phyloP scores from a whole-genome alignment of 169 alveolate species.

The Plasmodium reichenowi region DNA sequence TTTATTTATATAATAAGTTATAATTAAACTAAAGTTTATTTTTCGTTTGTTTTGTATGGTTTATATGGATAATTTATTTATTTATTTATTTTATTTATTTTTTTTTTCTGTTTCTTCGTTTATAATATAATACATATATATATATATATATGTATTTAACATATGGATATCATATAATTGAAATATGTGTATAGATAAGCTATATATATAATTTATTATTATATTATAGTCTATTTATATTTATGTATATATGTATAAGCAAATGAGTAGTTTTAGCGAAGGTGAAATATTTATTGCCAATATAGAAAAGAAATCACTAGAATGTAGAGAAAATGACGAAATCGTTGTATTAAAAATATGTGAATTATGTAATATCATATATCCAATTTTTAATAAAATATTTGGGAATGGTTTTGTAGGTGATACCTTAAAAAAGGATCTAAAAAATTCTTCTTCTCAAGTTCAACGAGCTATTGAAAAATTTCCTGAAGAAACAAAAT shows the following conservation, averaged over 20 bases:
- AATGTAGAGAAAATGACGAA: constrained; percentile 66
- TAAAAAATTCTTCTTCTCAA: constrained; percentile 46
- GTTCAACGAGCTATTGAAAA: constrained; percentile 69
- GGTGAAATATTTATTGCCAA: constrained; percentile 12
- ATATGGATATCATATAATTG: too few species aligned
- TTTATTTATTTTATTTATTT: background rate
- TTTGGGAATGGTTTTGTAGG: constrained; percentile 75
- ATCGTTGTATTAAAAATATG: constrained; percentile 58
- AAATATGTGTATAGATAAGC: too few species aligned
- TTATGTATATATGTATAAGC: background rate
- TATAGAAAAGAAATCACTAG: constrained; percentile 41
- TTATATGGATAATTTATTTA: background rate
- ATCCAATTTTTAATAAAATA: constrained; percentile 57
- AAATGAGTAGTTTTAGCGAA: constrained; percentile 22
- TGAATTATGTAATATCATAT: constrained; percentile 51
- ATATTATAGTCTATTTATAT: background rate
- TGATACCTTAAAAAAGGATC: constrained; percentile 46
- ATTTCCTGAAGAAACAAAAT: constrained; percentile 71
- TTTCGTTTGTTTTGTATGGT: background rate
- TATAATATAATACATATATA: background rate
- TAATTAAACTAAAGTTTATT: too few species aligned
- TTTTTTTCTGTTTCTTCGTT: background rate
- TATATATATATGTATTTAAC: too few species aligned
- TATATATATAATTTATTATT: too few species aligned
- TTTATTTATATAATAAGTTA: too few species aligned